Conservation (phyloP, 768 basidiomycete genomes). For the Agrocybe pediades region DNA sequence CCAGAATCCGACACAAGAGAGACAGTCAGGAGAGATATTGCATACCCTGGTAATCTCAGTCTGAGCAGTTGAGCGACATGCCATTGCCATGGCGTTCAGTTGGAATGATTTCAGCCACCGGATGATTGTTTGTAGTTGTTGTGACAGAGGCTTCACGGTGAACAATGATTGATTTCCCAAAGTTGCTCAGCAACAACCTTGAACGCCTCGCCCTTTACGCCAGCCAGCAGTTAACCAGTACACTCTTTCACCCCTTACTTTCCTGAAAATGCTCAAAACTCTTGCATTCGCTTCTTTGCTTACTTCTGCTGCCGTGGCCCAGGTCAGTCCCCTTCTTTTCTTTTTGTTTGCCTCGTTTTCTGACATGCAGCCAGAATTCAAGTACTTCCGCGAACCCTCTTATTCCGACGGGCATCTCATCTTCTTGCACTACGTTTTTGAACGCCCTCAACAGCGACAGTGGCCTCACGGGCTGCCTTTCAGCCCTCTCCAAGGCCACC, state of each 20-base stretch:
- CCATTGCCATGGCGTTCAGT: background rate
- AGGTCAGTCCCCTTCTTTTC: slow-evolving; percentile 35
- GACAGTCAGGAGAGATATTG: too few relatives aligned
- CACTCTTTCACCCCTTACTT: slow-evolving; percentile 42
- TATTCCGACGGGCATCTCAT: slow-evolving; percentile 70
- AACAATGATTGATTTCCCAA: slow-evolving; percentile 22
- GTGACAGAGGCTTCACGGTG: slow-evolving; percentile 20
- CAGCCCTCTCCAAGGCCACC: slow-evolving; percentile 60
- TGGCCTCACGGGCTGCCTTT: slow-evolving; percentile 60
- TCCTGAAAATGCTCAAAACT: slow-evolving; percentile 48
- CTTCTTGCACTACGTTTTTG: slow-evolving; percentile 60
- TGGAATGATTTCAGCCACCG: background rate
- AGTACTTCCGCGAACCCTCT: slow-evolving; percentile 48
- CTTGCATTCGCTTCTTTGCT: slow-evolving; percentile 54
- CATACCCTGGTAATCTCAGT: background rate
- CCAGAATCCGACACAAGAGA: too few relatives aligned
- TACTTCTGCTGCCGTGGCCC: slow-evolving; percentile 51
- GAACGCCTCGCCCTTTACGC: slow-evolving; percentile 24
- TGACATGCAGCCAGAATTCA: slow-evolving; percentile 15
- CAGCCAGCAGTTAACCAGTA: slow-evolving; percentile 46
- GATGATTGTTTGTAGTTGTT: slow-evolving; percentile 32
- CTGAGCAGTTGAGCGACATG: background rate
- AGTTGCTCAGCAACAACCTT: slow-evolving; percentile 19
- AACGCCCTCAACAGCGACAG: slow-evolving; percentile 61
- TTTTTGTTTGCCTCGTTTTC: background rate